These are phyloP conservation scores for Kwoniella shivajii DNA, from an alignment of 1,284 basidiomycete genomes.

Conservation along the genomic window DNA sequence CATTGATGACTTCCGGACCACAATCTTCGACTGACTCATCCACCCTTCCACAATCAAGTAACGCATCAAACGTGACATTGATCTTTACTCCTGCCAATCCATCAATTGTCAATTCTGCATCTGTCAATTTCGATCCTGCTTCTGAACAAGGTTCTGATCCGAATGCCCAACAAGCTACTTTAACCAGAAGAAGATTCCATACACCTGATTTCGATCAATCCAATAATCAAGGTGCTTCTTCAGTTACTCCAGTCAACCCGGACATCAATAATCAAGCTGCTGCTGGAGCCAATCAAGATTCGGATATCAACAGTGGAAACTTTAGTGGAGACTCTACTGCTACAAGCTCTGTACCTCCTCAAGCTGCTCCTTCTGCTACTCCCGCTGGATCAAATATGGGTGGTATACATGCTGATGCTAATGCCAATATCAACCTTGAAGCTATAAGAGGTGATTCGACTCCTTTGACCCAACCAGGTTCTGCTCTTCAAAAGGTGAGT, in stretches of 20 bases:
- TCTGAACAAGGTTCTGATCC: neutral
- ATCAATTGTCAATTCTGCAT: slow-evolving; percentile 13
- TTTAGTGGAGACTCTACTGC: neutral
- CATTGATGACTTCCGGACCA: slow-evolving; percentile 19
- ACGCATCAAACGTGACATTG: slow-evolving; percentile 35
- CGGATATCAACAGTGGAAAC: neutral
- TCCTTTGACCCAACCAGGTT: neutral
- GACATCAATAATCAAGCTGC: neutral
- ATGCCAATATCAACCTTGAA: neutral
- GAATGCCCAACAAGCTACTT: slow-evolving; percentile 12
- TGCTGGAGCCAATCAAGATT: neutral
- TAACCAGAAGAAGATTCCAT: slow-evolving; percentile 1
- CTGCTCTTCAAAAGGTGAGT: slow-evolving; percentile 8
- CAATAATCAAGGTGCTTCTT: neutral
- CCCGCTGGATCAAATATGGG: neutral
- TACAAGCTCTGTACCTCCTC: neutral
- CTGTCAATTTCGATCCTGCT: neutral
- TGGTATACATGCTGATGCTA: slow-evolving; percentile 3
- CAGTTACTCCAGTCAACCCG: neutral
- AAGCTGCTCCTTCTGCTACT: neutral
- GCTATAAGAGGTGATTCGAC: slow-evolving; percentile 4
- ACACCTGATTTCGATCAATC: neutral
- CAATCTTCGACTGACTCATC: slow-evolving; percentile 25
- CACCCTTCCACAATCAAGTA: slow-evolving; percentile 10
- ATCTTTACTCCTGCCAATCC: slow-evolving; percentile 34